Evolutionary conservation across 2,329 filamentous ascomycete genomes (phyloP).

Genomic region (Phaeophleospora eucalypticola): DNA sequence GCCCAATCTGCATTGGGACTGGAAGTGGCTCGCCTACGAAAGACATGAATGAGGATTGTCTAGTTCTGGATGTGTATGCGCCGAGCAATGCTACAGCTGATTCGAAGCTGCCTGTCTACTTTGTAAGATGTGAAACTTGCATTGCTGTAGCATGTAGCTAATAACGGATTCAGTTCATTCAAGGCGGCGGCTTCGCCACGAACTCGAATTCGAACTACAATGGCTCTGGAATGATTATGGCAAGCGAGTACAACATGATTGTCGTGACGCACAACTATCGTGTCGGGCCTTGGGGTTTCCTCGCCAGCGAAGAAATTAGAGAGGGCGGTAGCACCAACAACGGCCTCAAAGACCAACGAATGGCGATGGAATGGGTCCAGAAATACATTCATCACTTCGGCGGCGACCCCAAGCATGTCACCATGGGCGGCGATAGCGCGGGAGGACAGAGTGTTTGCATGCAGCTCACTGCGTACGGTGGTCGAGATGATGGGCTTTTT

Average conservation of each 20-base stretch:
- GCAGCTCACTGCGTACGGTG: conserved; percentile 55
- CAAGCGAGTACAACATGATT: conserved; percentile 58
- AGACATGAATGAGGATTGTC: conserved; percentile 60
- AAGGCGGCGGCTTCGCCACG: conserved; percentile 46
- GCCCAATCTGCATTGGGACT: conserved; percentile 36
- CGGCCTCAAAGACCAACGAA: conserved; percentile 66
- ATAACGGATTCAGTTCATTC: conserved; percentile 50
- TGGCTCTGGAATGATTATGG: conserved; percentile 57
- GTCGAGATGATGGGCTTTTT: conserved; percentile 48
- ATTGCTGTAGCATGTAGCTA: conserved; percentile 26
- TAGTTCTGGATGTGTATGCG: conserved; percentile 63
- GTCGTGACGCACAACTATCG: conserved; percentile 74
- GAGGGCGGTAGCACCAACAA: conserved; percentile 58
- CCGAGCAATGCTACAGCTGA: conserved; percentile 49
- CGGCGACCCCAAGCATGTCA: conserved; percentile 63
- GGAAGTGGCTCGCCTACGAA: conserved; percentile 26
- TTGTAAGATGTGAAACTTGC: conserved; percentile 52
- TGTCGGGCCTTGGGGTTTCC: conserved; percentile 69
- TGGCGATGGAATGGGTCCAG: conserved; percentile 66
- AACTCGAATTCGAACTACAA: conserved; percentile 52
- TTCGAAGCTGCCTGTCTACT: conserved; percentile 61
- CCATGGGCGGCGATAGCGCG: conserved; percentile 64
- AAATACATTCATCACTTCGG: conserved; percentile 64
- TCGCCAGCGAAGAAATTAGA: conserved; percentile 55
- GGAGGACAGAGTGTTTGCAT: conserved; percentile 63